Evolutionary conservation across 2,329 filamentous ascomycete species (phyloP).

Genomic region (Arthrinium phaeospermum): DNA sequence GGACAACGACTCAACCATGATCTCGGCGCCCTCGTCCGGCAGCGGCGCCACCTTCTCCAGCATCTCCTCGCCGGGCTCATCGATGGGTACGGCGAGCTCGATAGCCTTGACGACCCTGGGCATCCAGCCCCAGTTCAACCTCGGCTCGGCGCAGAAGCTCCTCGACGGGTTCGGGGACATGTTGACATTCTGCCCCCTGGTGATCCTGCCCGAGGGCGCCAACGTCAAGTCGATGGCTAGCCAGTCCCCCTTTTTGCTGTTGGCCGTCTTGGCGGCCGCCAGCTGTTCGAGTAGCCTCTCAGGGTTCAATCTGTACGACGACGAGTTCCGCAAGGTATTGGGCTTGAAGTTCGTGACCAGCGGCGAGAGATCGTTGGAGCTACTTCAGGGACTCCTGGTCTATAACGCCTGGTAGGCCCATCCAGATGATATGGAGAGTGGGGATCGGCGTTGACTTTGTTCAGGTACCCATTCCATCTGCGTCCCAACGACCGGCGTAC

Average conservation of each 20-base stretch:
- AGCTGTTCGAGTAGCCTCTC: conserved; percentile 55
- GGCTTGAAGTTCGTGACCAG: conserved; percentile 61
- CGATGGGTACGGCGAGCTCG: conserved; percentile 35
- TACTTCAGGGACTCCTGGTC: conserved; percentile 62
- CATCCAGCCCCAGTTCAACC: conserved; percentile 59
- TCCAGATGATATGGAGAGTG: not conserved
- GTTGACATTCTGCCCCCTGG: conserved; percentile 49
- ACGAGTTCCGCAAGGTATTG: conserved; percentile 63
- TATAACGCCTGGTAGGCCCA: conserved; percentile 60
- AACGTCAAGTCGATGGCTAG: conserved; percentile 51
- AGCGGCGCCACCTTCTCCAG: conserved; percentile 32
- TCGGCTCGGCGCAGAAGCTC: conserved; percentile 56
- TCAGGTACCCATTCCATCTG: conserved; percentile 59
- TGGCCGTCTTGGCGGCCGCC: conserved; percentile 59
- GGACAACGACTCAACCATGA: conserved; percentile 27
- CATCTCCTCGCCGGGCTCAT: conserved; percentile 32
- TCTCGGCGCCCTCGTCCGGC: conserved; percentile 21
- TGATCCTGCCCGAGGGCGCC: conserved; percentile 46
- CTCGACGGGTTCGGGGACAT: conserved; percentile 51
- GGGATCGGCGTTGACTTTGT: not conserved
- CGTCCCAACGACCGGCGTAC: conserved; percentile 53
- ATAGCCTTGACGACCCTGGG: conserved; percentile 46
- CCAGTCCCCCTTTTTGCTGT: conserved; percentile 56
- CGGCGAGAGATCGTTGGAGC: conserved; percentile 61
- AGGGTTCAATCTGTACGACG: conserved; percentile 60